Evolutionary conservation across 2,329 filamentous ascomycete species (phyloP), one percentile per base, ranked within the genome.

Genomic region (Juglanconis juglandina): DNA sequence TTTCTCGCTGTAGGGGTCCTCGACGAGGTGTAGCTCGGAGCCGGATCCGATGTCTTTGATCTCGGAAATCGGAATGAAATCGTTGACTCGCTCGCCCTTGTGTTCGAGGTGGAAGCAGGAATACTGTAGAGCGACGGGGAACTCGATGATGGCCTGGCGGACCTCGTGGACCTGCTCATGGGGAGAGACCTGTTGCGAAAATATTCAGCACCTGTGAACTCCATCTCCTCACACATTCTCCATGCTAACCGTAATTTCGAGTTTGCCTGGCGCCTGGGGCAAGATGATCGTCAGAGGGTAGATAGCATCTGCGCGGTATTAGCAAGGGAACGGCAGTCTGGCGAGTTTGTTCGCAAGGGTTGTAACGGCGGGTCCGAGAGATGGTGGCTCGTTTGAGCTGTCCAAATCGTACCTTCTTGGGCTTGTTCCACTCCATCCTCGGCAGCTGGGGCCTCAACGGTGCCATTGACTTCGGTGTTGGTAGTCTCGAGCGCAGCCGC

Each of bases 81-180:
- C 95, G 75, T 98, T 98, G 82, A 99, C 89, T 66, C 90, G 89
- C 76, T 90, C 81, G 67, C 92, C 91, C 62, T 91, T 88, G 78
- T 93, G 88, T 78, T 98, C 93, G 69, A 99, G 87, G 77, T 99
- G 95, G 80, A 99, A 99, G 81, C 95, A 99, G 56, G 95, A 96
- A 80, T 97, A 97, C 76, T 96, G 92, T 78, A 97, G 95, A 55
- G 94, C 96, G 62, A 89, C 84, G 5, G 95, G 95, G 53, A 92
- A 84, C 76, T 99, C 95, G 77, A 97, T 92, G 73, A 99, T 90
- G 64, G 93, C 94, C 77, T 98, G 95, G 67, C 95, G 91, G 68
- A 99, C 88, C 80, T 99, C 95, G 76, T 98, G 95, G 63, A 98
- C 89, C 75, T 97, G 94, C 78, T 99, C 96, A 81, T 96, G 90